phyloP scores from a whole-genome alignment of 1,284 basidiomycete genomes.

The Violaceomyces palustris region DNA sequence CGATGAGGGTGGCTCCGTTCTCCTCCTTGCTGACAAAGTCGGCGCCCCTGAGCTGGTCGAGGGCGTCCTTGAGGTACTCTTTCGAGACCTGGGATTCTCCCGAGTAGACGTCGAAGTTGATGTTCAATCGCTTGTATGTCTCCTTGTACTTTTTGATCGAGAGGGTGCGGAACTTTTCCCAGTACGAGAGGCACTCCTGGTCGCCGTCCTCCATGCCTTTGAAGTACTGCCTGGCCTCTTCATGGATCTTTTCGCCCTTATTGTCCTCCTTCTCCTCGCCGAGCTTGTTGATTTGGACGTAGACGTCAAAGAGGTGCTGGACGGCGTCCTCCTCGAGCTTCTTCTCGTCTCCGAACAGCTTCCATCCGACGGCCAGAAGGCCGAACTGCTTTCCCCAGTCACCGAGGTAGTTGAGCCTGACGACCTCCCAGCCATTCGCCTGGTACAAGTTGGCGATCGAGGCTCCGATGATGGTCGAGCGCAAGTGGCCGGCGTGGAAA shows the following conservation, averaged over 20 bases:
- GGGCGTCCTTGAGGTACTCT: conserved; percentile 65
- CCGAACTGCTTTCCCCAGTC: conserved; percentile 58
- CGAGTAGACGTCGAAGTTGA: conserved; percentile 87
- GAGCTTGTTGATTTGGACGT: conserved; percentile 88
- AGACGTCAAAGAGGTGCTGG: conserved; percentile 89
- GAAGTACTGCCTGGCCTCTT: conserved; percentile 82
- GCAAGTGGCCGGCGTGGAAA: conserved; percentile 94
- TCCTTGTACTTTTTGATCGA: conserved; percentile 86
- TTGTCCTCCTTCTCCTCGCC: conserved; percentile 61
- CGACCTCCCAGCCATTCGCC: conserved; percentile 86
- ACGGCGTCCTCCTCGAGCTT: conserved; percentile 82
- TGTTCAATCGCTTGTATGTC: conserved; percentile 85
- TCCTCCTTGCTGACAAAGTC: conserved; percentile 37
- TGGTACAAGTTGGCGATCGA: conserved; percentile 89
- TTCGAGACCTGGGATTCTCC: conserved; percentile 86
- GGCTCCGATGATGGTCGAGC: conserved; percentile 95
- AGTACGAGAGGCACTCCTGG: conserved; percentile 73
- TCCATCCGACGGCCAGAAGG: conserved; percentile 85
- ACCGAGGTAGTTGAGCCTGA: conserved; percentile 78
- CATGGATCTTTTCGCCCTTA: conserved; percentile 65
- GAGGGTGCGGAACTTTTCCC: conserved; percentile 86
- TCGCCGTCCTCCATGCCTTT: conserved; percentile 90
- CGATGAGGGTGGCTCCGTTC: conserved; percentile 48
- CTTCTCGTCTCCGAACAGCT: conserved; percentile 81
- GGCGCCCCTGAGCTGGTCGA: conserved; percentile 25